Conservation (phyloP, 352 stramenopile species). For the Thraustochytrium striatum region DNA sequence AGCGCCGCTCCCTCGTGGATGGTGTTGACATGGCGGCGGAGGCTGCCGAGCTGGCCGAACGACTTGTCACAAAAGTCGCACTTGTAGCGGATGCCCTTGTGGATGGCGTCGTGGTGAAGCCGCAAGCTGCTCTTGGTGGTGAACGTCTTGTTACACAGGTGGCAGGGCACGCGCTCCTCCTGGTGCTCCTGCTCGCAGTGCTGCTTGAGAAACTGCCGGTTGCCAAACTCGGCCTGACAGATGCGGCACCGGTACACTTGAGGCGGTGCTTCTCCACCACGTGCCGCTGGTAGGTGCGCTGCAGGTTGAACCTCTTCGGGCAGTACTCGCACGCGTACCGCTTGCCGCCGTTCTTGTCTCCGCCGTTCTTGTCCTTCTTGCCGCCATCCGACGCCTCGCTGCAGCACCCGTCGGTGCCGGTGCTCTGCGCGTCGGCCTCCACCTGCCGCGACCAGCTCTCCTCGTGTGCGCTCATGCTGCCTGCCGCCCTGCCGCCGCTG, state of each 20-base stretch:
- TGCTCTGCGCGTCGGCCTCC: too few species aligned
- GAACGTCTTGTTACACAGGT: slow-evolving; percentile 40
- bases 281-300: not conserved
- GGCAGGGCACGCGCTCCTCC: slow-evolving; percentile 8
- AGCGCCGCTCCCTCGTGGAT: too few species aligned
- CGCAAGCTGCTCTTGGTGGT: slow-evolving; percentile 39
- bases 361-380: too few species aligned
- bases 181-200: slow-evolving; percentile 29
- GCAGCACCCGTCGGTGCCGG: too few species aligned
- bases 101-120: slow-evolving; percentile 40
- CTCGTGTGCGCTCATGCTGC: too few species aligned
- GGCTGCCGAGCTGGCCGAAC: slow-evolving; percentile 32
- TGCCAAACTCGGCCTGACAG: slow-evolving; percentile 30
- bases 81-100: slow-evolving; percentile 45
- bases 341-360: too few species aligned
- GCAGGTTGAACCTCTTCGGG: not conserved
- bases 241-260: slow-evolving; percentile 32
- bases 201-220: slow-evolving; percentile 31
- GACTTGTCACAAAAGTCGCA: slow-evolving; percentile 35
- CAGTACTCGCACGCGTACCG: not conserved
- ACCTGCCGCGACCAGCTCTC: too few species aligned
- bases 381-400: too few species aligned
- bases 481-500: too few species aligned
- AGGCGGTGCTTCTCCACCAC: not conserved
- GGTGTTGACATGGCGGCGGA: slow-evolving; percentile 28